These are phyloP conservation scores for Sphaerulina populicola DNA, from an alignment of 2,329 filamentous ascomycete genomes.

Conservation along the genomic window DNA sequence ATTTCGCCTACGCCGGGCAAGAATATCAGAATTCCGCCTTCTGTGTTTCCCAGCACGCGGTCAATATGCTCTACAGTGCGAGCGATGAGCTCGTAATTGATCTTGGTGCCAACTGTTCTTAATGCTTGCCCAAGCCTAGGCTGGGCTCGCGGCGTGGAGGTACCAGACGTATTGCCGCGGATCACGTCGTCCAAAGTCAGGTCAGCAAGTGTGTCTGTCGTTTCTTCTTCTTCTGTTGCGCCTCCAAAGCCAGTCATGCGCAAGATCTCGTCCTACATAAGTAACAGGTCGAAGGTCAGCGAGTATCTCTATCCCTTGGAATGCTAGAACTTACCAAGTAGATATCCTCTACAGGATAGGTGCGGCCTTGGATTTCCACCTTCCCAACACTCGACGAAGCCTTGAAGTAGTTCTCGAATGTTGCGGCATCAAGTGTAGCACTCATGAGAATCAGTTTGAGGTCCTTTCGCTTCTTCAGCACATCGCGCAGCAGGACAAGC, in stretches of 20 bases:
- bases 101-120: conserved; percentile 55
- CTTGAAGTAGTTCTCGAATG: conserved; percentile 77
- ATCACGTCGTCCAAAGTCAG: conserved; percentile 35
- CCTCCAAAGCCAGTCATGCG: conserved; percentile 62
- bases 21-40: conserved; percentile 91
- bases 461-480: conserved; percentile 64
- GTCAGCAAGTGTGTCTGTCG: conserved; percentile 32
- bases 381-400: conserved; percentile 52
- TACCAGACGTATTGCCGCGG: conserved; percentile 20
- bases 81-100: conserved; percentile 83
- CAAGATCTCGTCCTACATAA: conserved; percentile 61
- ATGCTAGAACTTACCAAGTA: conserved; percentile 48
- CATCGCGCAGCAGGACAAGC: conserved; percentile 75
- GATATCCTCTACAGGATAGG: conserved; percentile 80
- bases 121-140: conserved; percentile 35
- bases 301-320: too few relatives aligned
- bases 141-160: conserved; percentile 16
- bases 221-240: conserved; percentile 38
- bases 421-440: conserved; percentile 79
- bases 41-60: conserved; percentile 59
- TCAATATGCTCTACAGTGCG: conserved; percentile 77
- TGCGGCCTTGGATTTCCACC: conserved; percentile 81
- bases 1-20: conserved; percentile 89
- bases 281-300: too few relatives aligned
- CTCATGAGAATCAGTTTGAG: conserved; percentile 93